Evolutionary conservation across 139 green algal genomes (phyloP), one percentile per base, ranked within the genome.

Genomic region (Limnomonas spitsbergensis): DNA sequence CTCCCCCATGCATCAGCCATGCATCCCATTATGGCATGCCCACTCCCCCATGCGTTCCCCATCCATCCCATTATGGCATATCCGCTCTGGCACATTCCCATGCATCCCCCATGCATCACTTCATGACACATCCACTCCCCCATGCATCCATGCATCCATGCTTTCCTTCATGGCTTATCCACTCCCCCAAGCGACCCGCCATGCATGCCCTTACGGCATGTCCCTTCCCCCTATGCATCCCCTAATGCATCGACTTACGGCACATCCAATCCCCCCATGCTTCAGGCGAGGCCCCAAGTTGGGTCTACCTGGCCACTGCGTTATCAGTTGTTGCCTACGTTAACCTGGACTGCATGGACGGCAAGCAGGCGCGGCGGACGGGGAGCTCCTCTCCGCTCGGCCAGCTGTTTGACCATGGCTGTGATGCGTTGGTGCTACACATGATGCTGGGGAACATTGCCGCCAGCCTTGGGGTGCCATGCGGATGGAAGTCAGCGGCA

Each of bases 351-450:
- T 94, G 89, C 78, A 85, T 98, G 31, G 95, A 99, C 53, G 92
- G 93, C 81, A 97, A 97, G 85, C 95, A 99, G 74, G 96, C 95
- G 1, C 84, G 96, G 20, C 87, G 94, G 7, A 99, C 95, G 1
- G 81, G 84, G n/a, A 93, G 85, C 35, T 96, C 90, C 38, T 96
- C 90, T 0, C 95, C 95, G 0, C 84, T 99, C 42, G 95, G 95
- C 3, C 72, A 98, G 86, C 89, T 99, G 6, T 97, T 98, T 83
- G 95, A 99, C 84, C 95, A 99, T 72, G 95, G 93, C 37, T 71
- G 47, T 53, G 77, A 82, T 56, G 77, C 77, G 26, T 68, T 82
- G 29, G 77, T 73, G 27, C 69, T 82, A 36, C 77, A 82, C 77
- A 77, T 82, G 68, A 82, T 82, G 77, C 69, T 82, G 35, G 77